phyloP scores from a whole-genome alignment of 1,284 basidiomycete genomes.

The Cryptococcus jaspeensis region DNA sequence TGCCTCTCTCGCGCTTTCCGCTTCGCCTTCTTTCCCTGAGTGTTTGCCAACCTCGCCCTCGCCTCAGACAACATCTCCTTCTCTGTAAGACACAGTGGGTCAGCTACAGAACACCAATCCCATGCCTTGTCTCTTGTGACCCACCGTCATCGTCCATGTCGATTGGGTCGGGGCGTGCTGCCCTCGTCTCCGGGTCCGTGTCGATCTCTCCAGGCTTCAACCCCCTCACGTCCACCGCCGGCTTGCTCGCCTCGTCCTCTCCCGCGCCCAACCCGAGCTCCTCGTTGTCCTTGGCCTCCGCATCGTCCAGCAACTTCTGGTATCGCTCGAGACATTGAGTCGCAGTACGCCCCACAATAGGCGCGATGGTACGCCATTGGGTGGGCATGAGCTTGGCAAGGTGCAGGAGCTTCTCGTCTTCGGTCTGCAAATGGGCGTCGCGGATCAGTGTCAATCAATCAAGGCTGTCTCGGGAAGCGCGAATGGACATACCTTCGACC shows the following conservation, averaged over 20 bases:
- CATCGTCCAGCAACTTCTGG: constrained; percentile 95
- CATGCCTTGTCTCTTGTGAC: constrained; percentile 22
- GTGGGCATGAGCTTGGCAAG: constrained; percentile 99
- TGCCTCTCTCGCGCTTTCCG: constrained; percentile 79
- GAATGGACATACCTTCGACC: constrained; percentile 71
- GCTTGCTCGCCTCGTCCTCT: constrained; percentile 69
- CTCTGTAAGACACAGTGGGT: constrained; percentile 57
- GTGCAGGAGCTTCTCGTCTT: constrained; percentile 98
- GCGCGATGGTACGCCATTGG: constrained; percentile 99
- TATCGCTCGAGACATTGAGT: constrained; percentile 98
- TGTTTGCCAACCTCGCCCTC: constrained; percentile 95
- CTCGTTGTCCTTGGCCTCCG: constrained; percentile 90
- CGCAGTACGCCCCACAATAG: constrained; percentile 97
- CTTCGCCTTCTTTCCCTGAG: constrained; percentile 99
- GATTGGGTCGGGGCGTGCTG: constrained; percentile 95
- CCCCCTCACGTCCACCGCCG: constrained; percentile 84
- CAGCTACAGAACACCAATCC: background rate
- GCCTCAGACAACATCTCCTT: constrained; percentile 99
- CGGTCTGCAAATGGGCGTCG: constrained; percentile 60
- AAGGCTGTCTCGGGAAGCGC: background rate
- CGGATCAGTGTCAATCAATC: background rate
- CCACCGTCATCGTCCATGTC: constrained; percentile 99
- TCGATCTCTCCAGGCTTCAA: constrained; percentile 96
- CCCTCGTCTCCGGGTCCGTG: constrained; percentile 97
- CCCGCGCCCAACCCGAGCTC: constrained; percentile 87